Conservation (phyloP, 1,284 basidiomycete genomes). For the Boletus sp. region DNA sequence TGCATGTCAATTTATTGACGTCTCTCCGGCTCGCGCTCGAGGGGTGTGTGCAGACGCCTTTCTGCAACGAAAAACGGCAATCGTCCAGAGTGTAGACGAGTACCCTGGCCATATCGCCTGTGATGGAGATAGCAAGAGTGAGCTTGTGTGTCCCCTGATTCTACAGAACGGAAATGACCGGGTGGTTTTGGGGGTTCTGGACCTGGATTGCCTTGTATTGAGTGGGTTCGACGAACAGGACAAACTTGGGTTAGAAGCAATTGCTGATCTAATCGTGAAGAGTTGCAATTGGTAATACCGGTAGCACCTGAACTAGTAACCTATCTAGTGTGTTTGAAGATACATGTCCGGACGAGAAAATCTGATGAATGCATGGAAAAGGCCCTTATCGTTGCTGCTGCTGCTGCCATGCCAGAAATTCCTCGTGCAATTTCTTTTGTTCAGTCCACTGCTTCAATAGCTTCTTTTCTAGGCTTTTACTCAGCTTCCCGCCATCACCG, state of each 20-base stretch:
- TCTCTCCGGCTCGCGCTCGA: constrained; percentile 49
- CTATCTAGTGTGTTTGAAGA: constrained; percentile 4
- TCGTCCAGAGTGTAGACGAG: constrained; percentile 70
- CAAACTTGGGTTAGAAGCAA: constrained; percentile 63
- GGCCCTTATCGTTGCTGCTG: constrained; percentile 28
- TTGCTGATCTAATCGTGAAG: constrained; percentile 57
- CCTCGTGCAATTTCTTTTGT: constrained; percentile 79
- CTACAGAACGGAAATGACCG: constrained; percentile 33
- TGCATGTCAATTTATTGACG: constrained; percentile 78
- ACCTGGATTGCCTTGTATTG: constrained; percentile 77
- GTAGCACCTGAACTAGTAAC: neutral
- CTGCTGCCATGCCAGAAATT: constrained; percentile 62
- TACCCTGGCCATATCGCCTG: constrained; percentile 91
- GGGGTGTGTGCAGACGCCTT: constrained; percentile 85
- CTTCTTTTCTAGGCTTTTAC: constrained; percentile 82
- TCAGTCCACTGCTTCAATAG: constrained; percentile 71
- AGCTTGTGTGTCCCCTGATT: constrained; percentile 78
- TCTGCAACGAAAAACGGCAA: constrained; percentile 47
- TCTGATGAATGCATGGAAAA: neutral
- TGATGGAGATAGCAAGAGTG: constrained; percentile 81
- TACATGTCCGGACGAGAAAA: neutral
- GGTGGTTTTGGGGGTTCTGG: constrained; percentile 69
- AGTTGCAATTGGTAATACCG: constrained; percentile 35
- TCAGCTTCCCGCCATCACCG: constrained; percentile 78
- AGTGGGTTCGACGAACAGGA: constrained; percentile 76